A percentile compares a stretch with the other conserved stretches of the same genome.
Conservation (phyloP, 306 rosid genomes). For the Trichosanthes truncata region DNA sequence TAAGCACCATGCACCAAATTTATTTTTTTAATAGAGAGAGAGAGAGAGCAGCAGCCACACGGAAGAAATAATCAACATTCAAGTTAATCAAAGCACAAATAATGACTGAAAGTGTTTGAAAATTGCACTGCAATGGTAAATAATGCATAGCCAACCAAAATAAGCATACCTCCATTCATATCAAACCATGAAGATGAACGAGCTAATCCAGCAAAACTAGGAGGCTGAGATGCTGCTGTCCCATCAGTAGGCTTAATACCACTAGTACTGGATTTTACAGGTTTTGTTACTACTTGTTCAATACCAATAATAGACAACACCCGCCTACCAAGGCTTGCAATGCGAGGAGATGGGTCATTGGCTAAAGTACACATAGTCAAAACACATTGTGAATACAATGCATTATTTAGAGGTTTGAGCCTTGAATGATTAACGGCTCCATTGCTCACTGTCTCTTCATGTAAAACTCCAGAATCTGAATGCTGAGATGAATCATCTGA, state of each 20-base stretch:
- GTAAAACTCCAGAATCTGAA: conserved; percentile 88
- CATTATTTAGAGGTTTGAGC: conserved; percentile 58
- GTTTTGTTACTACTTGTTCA: conserved; percentile 86
- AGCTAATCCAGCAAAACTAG: conserved; percentile 61
- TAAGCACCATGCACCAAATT: not conserved
- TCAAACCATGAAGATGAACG: conserved; percentile 96
- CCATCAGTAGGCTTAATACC: conserved; percentile 42
- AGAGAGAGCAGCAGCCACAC: not conserved
- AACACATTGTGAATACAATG: conserved; percentile 74
- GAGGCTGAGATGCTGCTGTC: conserved; percentile 25
- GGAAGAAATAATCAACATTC: not conserved
- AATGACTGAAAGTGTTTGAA: not conserved
- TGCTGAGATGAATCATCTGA: conserved; percentile 89
- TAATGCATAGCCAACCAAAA: not conserved
- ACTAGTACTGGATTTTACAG: conserved; percentile 32
- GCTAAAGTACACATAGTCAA: conserved; percentile 83
- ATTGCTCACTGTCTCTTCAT: conserved; percentile 70
- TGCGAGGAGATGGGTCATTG: conserved; percentile 93
- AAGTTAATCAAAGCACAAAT: not conserved
- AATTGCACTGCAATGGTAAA: not conserved
- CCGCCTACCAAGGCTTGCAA: conserved; percentile 83
- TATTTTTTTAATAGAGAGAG: not conserved
- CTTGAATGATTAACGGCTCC: conserved; percentile 58
- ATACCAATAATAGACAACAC: conserved; percentile 88
- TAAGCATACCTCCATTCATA: conserved; percentile 73